Conservation (phyloP, 768 basidiomycete genomes). For the Leccinum obscurum region DNA sequence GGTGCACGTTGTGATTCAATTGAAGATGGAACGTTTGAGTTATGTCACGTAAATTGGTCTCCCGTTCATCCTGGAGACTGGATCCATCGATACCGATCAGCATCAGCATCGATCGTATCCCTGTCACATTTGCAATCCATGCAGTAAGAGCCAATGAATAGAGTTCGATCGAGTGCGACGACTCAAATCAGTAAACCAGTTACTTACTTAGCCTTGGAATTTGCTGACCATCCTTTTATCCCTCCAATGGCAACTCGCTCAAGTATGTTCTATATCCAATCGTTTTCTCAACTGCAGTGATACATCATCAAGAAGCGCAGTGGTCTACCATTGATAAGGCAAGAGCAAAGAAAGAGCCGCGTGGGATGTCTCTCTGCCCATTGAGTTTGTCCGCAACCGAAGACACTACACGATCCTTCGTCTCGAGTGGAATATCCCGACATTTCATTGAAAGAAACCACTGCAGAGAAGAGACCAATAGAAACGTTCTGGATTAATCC, state of each 20-base stretch:
- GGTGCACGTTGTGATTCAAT: neutral
- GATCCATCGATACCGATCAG: neutral
- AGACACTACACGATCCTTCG: neutral
- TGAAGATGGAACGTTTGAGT: neutral
- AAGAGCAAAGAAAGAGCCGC: neutral
- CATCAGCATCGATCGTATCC: neutral
- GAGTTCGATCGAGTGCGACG: neutral
- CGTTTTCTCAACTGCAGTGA: neutral
- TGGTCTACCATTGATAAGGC: neutral
- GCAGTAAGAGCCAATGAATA: neutral
- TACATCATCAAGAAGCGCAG: neutral
- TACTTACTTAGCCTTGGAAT: neutral
- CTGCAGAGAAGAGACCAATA: neutral
- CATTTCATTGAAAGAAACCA: neutral
- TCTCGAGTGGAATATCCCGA: neutral
- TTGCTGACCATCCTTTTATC: neutral
- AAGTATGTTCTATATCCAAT: neutral
- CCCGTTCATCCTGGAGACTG: neutral
- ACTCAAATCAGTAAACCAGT: neutral
- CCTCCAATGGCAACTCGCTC: neutral
- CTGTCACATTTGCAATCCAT: neutral
- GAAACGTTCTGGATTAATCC: constrained; percentile 15
- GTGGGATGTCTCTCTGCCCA: neutral
- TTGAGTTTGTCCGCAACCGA: neutral
- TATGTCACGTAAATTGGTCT: neutral